Base-by-base conservation (phyloP, 2,329 filamentous ascomycete species). In the Mycosphaerella arachidis region DNA sequence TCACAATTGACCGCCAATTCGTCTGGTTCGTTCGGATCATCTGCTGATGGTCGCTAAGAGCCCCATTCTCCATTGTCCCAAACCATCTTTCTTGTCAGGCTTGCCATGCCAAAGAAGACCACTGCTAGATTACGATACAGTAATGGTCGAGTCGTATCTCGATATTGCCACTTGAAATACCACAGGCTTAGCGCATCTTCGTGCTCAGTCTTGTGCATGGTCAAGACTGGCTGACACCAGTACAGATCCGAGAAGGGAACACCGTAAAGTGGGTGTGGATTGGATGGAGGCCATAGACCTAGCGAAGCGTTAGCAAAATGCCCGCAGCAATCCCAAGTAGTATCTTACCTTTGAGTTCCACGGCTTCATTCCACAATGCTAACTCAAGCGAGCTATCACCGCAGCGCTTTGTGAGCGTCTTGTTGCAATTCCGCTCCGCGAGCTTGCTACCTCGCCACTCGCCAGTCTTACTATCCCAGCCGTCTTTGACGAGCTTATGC, bases 171-270 rank as follows among this genome's bases (percentile, higher is more conserved):
- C 63, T 76, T 75, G 74, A 78, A 85, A 58, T 76, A 74, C 76
- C 80, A 82, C 16, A 84, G 68, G 0, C 74, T 72, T 9, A 73
- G 69, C 78, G 84, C 81, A 56, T 82, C 80, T 29, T 77, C 72
- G 0, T 78, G 73, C 29, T 68, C 70, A 1, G 77, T 76, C 68
- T 81, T 82, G 65, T 82, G 80, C 70, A 82, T 70, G 48, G 77
- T 81, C 58, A 82, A 66, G 1, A 78, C 76, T 1, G 80, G 80
- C 63, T 82, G 79, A 43, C 80, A 82, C 80, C 80, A 82, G 60
- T 81, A 74, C n/a, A 63, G 62, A 18, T 78, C 72, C 35, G 75
- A 74, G 53, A 79, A 82, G 0, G 80, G 79, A 29, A 82, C 76
- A 3, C 76, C 74, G 53, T 83, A 79, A 27, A 82, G 67, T 40